Conservation (phyloP, 2,329 filamentous ascomycete species). For the Botrytis cinerea region DNA sequence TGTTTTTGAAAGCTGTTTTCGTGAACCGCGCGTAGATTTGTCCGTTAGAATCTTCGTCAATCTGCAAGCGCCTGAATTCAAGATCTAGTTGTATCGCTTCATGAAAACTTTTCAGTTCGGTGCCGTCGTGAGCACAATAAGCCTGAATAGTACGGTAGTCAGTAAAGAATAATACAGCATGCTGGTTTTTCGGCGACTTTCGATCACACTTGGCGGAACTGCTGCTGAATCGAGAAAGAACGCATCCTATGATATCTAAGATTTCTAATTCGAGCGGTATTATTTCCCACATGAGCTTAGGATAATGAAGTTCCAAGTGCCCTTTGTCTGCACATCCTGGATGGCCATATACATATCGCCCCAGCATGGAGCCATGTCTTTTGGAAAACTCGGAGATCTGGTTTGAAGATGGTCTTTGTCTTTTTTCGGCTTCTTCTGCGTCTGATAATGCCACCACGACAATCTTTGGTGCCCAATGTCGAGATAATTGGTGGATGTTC, state of each 20-base stretch:
- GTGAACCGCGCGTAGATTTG: slow-evolving; percentile 31
- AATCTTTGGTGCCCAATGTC: slow-evolving; percentile 14
- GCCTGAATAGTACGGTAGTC: slow-evolving; percentile 37
- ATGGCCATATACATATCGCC: slow-evolving; percentile 17
- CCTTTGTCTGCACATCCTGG: slow-evolving; percentile 10
- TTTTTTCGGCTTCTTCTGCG: slow-evolving; percentile 6
- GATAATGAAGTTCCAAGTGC: slow-evolving; percentile 21
- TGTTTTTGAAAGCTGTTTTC: slow-evolving; percentile 27
- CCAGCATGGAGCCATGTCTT: slow-evolving; percentile 17
- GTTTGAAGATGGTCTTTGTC: slow-evolving; percentile 1
- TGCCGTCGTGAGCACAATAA: slow-evolving; percentile 35
- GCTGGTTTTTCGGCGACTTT: slow-evolving; percentile 22
- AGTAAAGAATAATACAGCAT: slow-evolving; percentile 39
- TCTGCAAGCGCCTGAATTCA: slow-evolving; percentile 20
- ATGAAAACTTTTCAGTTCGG: slow-evolving; percentile 29
- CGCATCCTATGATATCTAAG: slow-evolving; percentile 28
- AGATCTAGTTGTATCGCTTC: slow-evolving; percentile 24
- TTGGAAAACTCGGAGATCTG: neutral
- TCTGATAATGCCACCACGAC: neutral
- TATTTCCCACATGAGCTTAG: slow-evolving; percentile 15
- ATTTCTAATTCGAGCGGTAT: slow-evolving; percentile 21
- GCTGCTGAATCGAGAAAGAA: slow-evolving; percentile 32
- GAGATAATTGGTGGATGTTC: slow-evolving; percentile 9
- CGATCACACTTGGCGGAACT: slow-evolving; percentile 30
- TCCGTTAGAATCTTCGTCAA: slow-evolving; percentile 21